These are phyloP conservation scores for Filosporella fistucella DNA, from an alignment of 495 filamentous ascomycete genomes.

Conservation along the genomic window DNA sequence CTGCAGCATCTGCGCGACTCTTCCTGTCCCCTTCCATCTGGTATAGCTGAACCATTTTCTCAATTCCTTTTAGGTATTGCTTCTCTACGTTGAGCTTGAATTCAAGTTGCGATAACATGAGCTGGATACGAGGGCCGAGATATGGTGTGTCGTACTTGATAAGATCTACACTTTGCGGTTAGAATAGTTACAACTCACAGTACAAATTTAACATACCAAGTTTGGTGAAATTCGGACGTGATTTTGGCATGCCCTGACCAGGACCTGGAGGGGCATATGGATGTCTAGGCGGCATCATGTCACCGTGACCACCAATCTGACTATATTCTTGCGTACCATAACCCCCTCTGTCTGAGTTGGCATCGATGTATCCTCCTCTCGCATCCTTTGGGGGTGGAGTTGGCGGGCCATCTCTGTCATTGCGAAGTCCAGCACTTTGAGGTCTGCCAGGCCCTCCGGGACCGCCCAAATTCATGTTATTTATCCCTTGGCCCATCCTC, in stretches of 20 bases:
- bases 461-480: slow-evolving; percentile 53
- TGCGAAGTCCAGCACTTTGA: slow-evolving; percentile 24
- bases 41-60: slow-evolving; percentile 99
- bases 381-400: slow-evolving; percentile 64
- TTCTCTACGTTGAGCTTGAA: slow-evolving; percentile 99
- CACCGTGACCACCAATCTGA: slow-evolving; percentile 45
- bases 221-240: slow-evolving; percentile 88
- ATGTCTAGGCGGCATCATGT: slow-evolving; percentile 77
- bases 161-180: slow-evolving; percentile 57
- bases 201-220: slow-evolving; percentile 60
- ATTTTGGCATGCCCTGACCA: slow-evolving; percentile 61
- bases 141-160: slow-evolving; percentile 98
- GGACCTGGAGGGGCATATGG: slow-evolving; percentile 77
- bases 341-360: slow-evolving; percentile 29
- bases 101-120: slow-evolving; percentile 97
- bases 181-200: background rate
- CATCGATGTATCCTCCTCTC: slow-evolving; percentile 29
- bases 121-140: slow-evolving; percentile 94
- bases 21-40: slow-evolving; percentile 98
- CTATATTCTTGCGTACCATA: slow-evolving; percentile 40
- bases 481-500: slow-evolving; percentile 59
- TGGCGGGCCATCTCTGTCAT: slow-evolving; percentile 44
- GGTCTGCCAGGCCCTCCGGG: slow-evolving; percentile 33
- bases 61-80: slow-evolving; percentile 97
- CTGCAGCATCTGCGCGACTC: slow-evolving; percentile 88